Percentiles rank a stretch among this genome's conserved stretches.
These are phyloP conservation scores for Saussurea involucrata DNA, from an alignment of 129 eudicot genomes.

Conservation along the genomic window DNA sequence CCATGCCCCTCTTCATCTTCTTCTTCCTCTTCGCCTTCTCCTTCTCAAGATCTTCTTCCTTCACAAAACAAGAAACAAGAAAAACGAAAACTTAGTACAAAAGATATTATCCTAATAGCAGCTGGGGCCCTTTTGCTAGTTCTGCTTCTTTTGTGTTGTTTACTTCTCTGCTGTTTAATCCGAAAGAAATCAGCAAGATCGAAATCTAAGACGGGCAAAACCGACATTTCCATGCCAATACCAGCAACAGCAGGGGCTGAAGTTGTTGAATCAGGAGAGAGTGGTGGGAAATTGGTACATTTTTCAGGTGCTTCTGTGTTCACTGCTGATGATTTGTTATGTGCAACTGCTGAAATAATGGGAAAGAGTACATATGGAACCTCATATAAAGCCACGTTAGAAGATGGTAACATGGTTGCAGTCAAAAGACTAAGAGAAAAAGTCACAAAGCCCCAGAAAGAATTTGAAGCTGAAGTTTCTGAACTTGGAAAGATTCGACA, in stretches of 20 bases:
- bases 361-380: constrained; percentile 94
- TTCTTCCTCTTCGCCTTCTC: constrained; percentile 32
- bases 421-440: constrained; percentile 93
- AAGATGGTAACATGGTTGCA: constrained; percentile 84
- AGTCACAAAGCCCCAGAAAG: constrained; percentile 78
- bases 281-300: constrained; percentile 89
- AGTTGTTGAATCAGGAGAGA: constrained; percentile 52
- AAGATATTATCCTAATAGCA: constrained; percentile 76
- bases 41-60: constrained; percentile 17
- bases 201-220: constrained; percentile 47
- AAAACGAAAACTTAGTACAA: constrained; percentile 58
- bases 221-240: constrained; percentile 36
- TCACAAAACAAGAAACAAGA: neutral
- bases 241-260: constrained; percentile 45
- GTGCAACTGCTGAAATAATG: constrained; percentile 97
- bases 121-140: constrained; percentile 66
- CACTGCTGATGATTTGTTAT: constrained; percentile 88
- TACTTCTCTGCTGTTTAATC: constrained; percentile 73
- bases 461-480: constrained; percentile 76
- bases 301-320: constrained; percentile 86
- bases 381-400: constrained; percentile 85
- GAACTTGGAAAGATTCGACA: constrained; percentile 82
- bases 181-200: constrained; percentile 56
- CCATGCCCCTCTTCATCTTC: constrained; percentile 56
- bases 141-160: constrained; percentile 62